Evolutionary conservation across 1,284 basidiomycete species (phyloP), one percentile per base, ranked within the genome.

Genomic region (Heterobasidion parviporum): DNA sequence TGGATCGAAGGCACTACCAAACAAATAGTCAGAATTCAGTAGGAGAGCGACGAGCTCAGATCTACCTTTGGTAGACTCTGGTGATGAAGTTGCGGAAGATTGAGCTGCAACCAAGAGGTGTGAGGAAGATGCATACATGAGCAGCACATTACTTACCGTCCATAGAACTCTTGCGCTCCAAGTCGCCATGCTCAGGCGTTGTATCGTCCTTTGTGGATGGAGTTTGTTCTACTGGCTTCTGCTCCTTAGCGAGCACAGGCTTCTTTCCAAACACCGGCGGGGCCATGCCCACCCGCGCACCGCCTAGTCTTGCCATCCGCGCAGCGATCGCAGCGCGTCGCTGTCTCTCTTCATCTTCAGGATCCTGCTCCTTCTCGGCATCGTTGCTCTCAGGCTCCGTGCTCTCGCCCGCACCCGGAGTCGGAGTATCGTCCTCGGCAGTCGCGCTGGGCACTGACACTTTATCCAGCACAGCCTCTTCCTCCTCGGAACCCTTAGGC

Each of bases 291-390:
- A 95, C 79, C 60, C 89, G 81, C 47, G 92, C 84, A 41, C 91
- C 94, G 34, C 91, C 94, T 10, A 94, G 79, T 62, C 87, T 85
- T 56, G 90, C 93, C 92, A 95, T 94, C 56, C 92, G 80, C 34
- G 88, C 92, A 34, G 92, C 93, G 64, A 94, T 86, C 15, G 85
- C 86, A 8, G 87, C 86, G 47, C 89, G 82, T 53, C 88, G 82
- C 63, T 86, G 83, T 53, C 85, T 77, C 67, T 92, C 92, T 60
- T 91, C 87, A 54, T 91, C 88, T 65, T 87, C 85, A 4, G 81
- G 79, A 63, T 84, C 83, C 14, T 70, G 71, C 59, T 81, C 81
- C 14, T 74, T 72, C 57, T 70, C 69, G n/a, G 70, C 68, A 7
- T 71, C 75, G 15, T 45, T 57, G n/a, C 54, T 55, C 33, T 26